These are phyloP conservation scores for Pseudogymnoascus sp. DNA, from an alignment of 2,329 filamentous ascomycete species.

Conservation along the genomic window DNA sequence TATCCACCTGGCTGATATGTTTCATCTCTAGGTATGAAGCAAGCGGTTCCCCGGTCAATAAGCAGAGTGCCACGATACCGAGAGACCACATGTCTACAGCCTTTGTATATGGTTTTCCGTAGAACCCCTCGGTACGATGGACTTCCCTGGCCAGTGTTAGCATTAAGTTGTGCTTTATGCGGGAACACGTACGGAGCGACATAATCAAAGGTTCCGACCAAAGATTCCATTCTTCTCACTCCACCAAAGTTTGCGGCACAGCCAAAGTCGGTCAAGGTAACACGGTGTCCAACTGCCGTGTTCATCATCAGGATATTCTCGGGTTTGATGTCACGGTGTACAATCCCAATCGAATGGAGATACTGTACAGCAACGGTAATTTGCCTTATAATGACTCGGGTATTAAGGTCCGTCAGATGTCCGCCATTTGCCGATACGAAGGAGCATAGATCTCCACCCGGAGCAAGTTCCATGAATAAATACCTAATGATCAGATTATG, in stretches of 20 bases:
- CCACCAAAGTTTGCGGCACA: conserved; percentile 20
- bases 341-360: conserved; percentile 24
- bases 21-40: conserved; percentile 16
- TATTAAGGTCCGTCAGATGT: conserved; percentile 20
- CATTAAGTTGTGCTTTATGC: not conserved
- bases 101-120: conserved; percentile 23
- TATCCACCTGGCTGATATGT: not conserved
- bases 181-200: conserved; percentile 25
- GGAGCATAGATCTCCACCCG: conserved; percentile 32
- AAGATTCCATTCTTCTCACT: conserved; percentile 22
- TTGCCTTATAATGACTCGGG: conserved; percentile 26
- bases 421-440: conserved; percentile 22
- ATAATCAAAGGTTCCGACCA: conserved; percentile 26
- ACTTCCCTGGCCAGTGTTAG: not conserved
- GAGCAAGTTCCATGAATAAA: conserved; percentile 51
- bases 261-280: conserved; percentile 29
- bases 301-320: conserved; percentile 28
- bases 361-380: conserved; percentile 25
- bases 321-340: conserved; percentile 28
- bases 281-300: conserved; percentile 24
- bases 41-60: conserved; percentile 22
- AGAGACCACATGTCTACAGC: conserved; percentile 28
- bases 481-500: conserved; percentile 33
- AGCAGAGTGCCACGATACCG: conserved; percentile 22
- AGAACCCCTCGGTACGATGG: conserved; percentile 20